Evolutionary conservation across 2,329 filamentous ascomycete species (phyloP).

Genomic region (Fusarium xylarioides): DNA sequence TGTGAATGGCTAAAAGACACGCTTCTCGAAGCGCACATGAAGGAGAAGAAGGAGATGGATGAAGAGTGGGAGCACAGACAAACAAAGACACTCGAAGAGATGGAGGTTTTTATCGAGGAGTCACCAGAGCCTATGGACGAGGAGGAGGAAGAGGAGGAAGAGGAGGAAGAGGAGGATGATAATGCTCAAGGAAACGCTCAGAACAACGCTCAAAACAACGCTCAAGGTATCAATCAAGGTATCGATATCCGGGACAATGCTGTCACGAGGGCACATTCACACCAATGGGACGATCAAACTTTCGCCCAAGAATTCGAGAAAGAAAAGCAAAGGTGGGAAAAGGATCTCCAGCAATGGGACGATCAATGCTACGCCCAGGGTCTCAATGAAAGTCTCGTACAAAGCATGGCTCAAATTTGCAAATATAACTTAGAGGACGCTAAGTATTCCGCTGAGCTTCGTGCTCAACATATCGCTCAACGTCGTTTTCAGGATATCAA

Average conservation of each 20-base stretch:
- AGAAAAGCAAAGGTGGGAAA: not conserved
- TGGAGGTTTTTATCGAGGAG: not conserved
- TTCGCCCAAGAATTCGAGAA: not conserved
- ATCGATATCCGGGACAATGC: not conserved
- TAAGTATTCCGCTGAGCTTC: not conserved
- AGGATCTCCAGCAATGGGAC: not conserved
- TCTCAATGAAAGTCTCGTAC: not conserved
- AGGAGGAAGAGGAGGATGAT: not conserved
- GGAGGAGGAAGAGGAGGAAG: not conserved
- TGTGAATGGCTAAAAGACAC: not conserved
- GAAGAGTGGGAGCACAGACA: not conserved
- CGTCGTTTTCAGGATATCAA: not conserved
- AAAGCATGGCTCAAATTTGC: not conserved
- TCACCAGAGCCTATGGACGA: not conserved
- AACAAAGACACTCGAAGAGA: not conserved
- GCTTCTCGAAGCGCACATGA: not conserved
- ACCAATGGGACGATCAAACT: not conserved
- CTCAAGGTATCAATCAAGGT: not conserved
- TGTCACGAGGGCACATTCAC: not conserved
- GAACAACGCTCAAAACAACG: too few species aligned
- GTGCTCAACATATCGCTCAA: not conserved
- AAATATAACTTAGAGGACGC: not conserved
- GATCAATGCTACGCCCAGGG: not conserved
- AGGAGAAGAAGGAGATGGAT: not conserved
- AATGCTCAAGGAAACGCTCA: not conserved